Evolutionary conservation across 2,329 filamentous ascomycete species (phyloP).

Genomic region (Metarhizium humberi): DNA sequence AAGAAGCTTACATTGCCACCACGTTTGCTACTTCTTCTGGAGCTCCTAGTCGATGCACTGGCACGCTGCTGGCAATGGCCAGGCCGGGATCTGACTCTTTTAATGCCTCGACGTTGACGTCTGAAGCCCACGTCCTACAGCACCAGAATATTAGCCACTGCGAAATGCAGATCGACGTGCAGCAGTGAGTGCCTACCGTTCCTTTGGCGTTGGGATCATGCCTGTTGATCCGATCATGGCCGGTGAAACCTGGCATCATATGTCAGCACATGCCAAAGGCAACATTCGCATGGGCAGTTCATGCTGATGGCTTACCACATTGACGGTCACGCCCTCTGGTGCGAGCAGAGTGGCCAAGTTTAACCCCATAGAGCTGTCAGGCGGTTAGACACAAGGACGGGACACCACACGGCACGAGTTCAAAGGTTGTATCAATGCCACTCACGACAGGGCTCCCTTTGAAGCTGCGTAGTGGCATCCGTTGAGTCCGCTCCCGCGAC

Average conservation of each 20-base stretch:
- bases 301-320: constrained; percentile 1
- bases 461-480: constrained; percentile 8
- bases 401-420: background rate
- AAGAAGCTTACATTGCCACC: constrained; percentile 3
- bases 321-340: constrained; percentile 6
- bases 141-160: background rate
- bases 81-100: constrained; percentile 3
- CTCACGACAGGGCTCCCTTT: constrained; percentile 7
- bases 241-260: constrained; percentile 3
- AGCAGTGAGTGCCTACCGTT: constrained; percentile 1
- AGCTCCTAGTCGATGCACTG: constrained; percentile 4
- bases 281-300: too few relatives aligned
- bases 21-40: constrained; percentile 8
- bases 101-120: background rate
- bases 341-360: constrained; percentile 6
- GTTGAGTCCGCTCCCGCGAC: constrained; percentile 5
- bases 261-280: background rate
- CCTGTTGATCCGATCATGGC: constrained; percentile 9
- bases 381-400: background rate
- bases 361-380: constrained; percentile 6
- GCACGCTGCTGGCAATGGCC: constrained; percentile 5
- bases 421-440: background rate
- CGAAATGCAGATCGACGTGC: background rate
- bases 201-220: constrained; percentile 7
- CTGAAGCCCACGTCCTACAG: constrained; percentile 3